Conservation (phyloP, 1,284 basidiomycete genomes). For the Leccinum fallax region DNA sequence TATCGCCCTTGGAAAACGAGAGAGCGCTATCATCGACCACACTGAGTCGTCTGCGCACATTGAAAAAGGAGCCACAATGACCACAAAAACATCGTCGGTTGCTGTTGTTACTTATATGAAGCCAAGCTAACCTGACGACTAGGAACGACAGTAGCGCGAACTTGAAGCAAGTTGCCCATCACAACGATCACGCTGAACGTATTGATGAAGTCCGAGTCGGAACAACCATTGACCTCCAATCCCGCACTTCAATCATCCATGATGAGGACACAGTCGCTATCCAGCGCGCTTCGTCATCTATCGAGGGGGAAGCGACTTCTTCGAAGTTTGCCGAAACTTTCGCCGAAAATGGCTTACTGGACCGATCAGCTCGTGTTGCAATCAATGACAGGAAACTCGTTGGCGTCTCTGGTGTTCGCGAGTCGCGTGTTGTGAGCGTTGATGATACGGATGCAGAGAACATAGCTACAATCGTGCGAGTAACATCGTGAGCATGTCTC, state of each 20-base stretch:
- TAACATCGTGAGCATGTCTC: conserved; percentile 3
- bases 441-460: not conserved
- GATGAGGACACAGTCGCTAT: not conserved
- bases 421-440: not conserved
- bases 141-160: conserved; percentile 1
- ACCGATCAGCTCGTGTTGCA: not conserved
- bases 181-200: not conserved
- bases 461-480: not conserved
- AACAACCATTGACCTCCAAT: not conserved
- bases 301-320: not conserved
- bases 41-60: not conserved
- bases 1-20: not conserved
- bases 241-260: not conserved
- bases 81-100: conserved; percentile 4
- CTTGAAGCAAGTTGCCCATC: not conserved
- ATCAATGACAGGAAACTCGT: not conserved
- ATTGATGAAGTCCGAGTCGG: not conserved
- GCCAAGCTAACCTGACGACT: conserved; percentile 2
- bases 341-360: not conserved
- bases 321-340: not conserved
- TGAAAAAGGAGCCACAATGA: not conserved
- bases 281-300: not conserved
- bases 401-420: not conserved
- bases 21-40: not conserved
- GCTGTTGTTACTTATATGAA: not conserved